A percentile compares a stretch with the other conserved stretches of the same genome.
These are phyloP conservation scores for Pulveroboletus sp. DNA, from an alignment of 768 basidiomycete genomes.

Conservation along the genomic window DNA sequence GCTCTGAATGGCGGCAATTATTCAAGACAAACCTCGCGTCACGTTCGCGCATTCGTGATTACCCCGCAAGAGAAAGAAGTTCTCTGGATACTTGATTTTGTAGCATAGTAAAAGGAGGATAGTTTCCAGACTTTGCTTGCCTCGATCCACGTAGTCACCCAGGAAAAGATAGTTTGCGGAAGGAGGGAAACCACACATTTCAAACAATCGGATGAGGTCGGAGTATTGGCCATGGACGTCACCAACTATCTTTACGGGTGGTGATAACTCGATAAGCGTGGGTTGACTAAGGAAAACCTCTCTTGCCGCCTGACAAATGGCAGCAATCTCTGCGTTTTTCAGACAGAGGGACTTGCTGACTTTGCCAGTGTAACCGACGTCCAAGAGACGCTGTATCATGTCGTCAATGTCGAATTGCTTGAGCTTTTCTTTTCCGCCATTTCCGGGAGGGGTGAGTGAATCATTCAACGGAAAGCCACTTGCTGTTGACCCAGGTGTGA, in stretches of 20 bases:
- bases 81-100: conserved; percentile 99
- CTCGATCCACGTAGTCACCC: conserved; percentile 98
- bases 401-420: conserved; percentile 91
- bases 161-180: conserved; percentile 97
- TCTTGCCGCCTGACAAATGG: conserved; percentile 91
- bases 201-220: conserved; percentile 96
- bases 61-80: conserved; percentile 95
- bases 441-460: conserved; percentile 32
- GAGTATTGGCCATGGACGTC: conserved; percentile 99
- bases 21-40: conserved; percentile 72
- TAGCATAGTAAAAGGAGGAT: conserved; percentile 95
- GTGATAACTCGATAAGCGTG: conserved; percentile 93
- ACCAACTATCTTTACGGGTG: conserved; percentile 98
- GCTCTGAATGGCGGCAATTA: conserved; percentile 8
- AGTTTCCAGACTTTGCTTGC: conserved; percentile 97
- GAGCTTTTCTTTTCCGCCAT: conserved; percentile 50
- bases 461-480: conserved; percentile 38
- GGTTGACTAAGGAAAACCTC: conserved; percentile 96
- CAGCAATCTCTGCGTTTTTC: conserved; percentile 93
- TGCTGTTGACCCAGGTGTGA: conserved; percentile 48
- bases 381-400: conserved; percentile 94
- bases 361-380: conserved; percentile 97
- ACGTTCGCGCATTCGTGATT: conserved; percentile 99
- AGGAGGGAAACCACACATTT: conserved; percentile 99
- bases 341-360: conserved; percentile 92